phyloP scores from a whole-genome alignment of 345 rosid genomes.

The Dipteronia sinensis region DNA sequence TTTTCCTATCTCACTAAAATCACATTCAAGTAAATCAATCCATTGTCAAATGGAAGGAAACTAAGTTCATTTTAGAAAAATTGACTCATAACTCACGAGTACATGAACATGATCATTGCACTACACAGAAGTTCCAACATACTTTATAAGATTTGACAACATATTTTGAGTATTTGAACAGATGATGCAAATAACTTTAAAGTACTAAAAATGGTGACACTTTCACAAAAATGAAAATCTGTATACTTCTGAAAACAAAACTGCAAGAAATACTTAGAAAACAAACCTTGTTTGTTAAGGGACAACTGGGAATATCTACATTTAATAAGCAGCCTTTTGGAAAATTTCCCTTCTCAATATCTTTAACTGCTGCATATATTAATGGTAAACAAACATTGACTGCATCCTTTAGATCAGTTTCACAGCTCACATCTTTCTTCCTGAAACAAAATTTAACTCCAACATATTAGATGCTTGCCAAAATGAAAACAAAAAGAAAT shows the following conservation, averaged over 20 bases:
- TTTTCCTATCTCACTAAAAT: neutral
- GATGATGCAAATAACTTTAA: neutral
- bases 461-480: neutral
- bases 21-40: neutral
- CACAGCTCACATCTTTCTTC: conserved; percentile 42
- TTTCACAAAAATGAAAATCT: neutral
- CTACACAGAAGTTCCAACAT: neutral
- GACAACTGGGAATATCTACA: conserved; percentile 43
- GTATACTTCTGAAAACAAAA: neutral
- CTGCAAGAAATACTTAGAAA: neutral
- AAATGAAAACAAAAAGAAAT: neutral
- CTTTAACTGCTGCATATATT: conserved; percentile 42
- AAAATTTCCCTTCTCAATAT: conserved; percentile 41
- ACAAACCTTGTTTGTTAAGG: conserved; percentile 40
- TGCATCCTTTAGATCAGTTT: conserved; percentile 46
- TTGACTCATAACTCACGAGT: neutral
- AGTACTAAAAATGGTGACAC: neutral
- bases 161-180: neutral
- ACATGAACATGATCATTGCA: neutral
- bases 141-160: neutral
- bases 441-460: conserved; percentile 12
- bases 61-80: neutral
- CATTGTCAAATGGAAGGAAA: neutral
- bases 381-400: conserved; percentile 44
- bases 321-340: conserved; percentile 43